phyloP scores from a whole-genome alignment of 1,139 yeast genomes.

The Kodamaea fungicola region DNA sequence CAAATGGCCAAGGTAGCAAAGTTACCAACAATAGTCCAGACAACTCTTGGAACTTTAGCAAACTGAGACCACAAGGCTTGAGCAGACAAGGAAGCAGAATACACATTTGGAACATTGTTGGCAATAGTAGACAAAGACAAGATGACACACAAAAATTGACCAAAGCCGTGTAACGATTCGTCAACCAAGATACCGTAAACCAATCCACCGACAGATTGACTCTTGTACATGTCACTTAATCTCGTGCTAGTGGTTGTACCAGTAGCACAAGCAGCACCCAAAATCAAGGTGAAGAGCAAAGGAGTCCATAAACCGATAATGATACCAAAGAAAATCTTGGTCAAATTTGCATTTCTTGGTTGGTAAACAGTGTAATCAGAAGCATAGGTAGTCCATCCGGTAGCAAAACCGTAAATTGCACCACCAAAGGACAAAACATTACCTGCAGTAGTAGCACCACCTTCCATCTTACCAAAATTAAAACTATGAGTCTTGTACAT shows the following conservation, averaged over 20 bases:
- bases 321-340: conserved; percentile 62
- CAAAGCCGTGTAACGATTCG: conserved; percentile 81
- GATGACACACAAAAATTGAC: conserved; percentile 83
- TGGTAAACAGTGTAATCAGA: conserved; percentile 91
- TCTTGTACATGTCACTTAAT: conserved; percentile 37
- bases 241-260: conserved; percentile 45
- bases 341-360: conserved; percentile 54
- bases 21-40: conserved; percentile 79
- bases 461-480: conserved; percentile 36
- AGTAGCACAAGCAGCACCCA: conserved; percentile 87
- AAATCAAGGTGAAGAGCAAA: conserved; percentile 64
- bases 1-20: conserved; percentile 77
- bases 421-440: conserved; percentile 80
- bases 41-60: conserved; percentile 69
- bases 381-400: conserved; percentile 94
- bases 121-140: conserved; percentile 82
- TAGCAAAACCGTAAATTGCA: conserved; percentile 81
- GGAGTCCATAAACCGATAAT: conserved; percentile 64
- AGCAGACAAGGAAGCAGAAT: conserved; percentile 80
- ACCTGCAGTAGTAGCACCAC: conserved; percentile 68
- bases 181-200: conserved; percentile 73
- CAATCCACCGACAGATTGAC: conserved; percentile 74
- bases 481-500: conserved; percentile 65
- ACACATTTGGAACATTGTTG: conserved; percentile 90
- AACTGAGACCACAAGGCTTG: conserved; percentile 79